These are phyloP conservation scores for Irpex sp. DNA, from an alignment of 1,284 basidiomycete genomes.

Conservation along the genomic window DNA sequence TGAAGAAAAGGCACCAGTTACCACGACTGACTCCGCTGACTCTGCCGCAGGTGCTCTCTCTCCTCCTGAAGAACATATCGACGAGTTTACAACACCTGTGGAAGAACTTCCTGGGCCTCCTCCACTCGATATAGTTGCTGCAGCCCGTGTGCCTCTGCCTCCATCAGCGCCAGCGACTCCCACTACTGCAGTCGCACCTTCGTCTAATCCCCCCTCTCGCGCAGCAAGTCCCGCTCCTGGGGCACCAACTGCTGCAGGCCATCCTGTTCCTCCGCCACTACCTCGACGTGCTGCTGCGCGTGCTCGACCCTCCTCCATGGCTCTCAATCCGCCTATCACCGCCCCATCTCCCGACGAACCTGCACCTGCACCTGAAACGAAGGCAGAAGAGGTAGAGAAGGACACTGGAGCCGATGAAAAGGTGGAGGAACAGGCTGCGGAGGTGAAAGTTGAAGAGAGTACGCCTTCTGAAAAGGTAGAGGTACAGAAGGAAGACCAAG, in stretches of 20 bases:
- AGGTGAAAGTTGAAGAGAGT: background rate
- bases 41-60: background rate
- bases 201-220: conserved; percentile 1
- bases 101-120: conserved; percentile 24
- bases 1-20: background rate
- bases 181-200: background rate
- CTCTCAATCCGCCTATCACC: conserved; percentile 11
- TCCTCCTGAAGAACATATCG: conserved; percentile 21
- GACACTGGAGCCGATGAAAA: background rate
- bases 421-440: background rate
- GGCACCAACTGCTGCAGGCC: background rate
- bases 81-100: conserved; percentile 30
- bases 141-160: conserved; percentile 37
- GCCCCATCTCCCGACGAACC: background rate
- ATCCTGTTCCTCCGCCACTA: conserved; percentile 47
- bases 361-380: background rate
- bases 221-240: background rate
- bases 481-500: background rate
- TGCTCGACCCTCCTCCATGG: conserved; percentile 25
- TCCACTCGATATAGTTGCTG: conserved; percentile 16
- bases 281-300: conserved; percentile 51
- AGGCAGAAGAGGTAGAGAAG: background rate
- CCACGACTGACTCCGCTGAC: background rate
- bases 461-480: background rate
- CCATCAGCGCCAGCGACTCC: conserved; percentile 28